Evolutionary conservation across 202 grass and related monocot species (phyloP).

Genomic region (Saccharum hybrid): DNA sequence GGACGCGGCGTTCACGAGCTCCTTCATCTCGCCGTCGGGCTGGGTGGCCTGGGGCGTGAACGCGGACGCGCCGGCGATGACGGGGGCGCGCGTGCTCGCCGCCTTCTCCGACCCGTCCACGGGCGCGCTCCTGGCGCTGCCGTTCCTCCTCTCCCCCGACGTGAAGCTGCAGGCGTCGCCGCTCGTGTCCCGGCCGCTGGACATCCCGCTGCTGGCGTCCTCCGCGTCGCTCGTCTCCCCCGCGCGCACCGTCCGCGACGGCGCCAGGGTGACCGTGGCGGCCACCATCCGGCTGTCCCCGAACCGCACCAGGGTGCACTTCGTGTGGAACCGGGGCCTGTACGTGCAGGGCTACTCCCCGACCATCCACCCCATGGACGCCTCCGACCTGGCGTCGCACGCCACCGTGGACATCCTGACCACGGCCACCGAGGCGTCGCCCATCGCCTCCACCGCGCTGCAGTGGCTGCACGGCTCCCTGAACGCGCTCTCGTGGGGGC

Average conservation of each 20-base stretch:
- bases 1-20: conserved; percentile 81
- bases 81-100: conserved; percentile 69
- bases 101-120: conserved; percentile 89
- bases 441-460: conserved; percentile 41
- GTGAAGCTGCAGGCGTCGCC: conserved; percentile 83
- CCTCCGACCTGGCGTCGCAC: conserved; percentile 89
- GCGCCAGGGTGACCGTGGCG: conserved; percentile 70
- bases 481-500: conserved; percentile 83
- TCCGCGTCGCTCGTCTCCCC: conserved; percentile 48
- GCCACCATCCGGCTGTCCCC: conserved; percentile 71
- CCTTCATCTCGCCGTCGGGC: conserved; percentile 94
- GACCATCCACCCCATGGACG: conserved; percentile 79
- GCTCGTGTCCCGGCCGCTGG: conserved; percentile 76
- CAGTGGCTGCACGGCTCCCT: conserved; percentile 69
- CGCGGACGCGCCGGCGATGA: conserved; percentile 76
- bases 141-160: conserved; percentile 75
- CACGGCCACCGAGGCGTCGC: conserved; percentile 67
- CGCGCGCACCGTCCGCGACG: conserved; percentile 57
- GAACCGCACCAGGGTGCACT: conserved; percentile 80
- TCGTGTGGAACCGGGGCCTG: conserved; percentile 91
- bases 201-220: conserved; percentile 76
- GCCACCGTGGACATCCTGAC: conserved; percentile 88
- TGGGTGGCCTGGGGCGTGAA: conserved; percentile 97
- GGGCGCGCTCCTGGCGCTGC: conserved; percentile 78
- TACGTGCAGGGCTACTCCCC: conserved; percentile 99